Base-by-base conservation (phyloP, 164 flowering plant species). In the Chloranthus sessilifolius region DNA sequence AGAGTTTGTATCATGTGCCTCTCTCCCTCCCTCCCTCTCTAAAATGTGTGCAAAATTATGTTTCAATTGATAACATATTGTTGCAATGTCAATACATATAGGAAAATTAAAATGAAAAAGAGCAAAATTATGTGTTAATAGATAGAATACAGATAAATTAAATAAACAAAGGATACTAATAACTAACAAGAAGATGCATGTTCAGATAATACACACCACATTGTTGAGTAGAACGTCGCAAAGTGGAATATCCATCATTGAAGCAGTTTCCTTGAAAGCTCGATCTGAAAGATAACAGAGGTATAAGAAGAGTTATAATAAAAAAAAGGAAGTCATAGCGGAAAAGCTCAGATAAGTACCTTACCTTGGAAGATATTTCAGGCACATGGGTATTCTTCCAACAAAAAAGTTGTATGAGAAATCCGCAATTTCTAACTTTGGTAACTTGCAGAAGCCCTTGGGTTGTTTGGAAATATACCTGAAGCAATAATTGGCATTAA, bases 251-350 rank as follows among this genome's bases (percentile, higher is more conserved):
- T 66, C 42, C 76, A 44, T 73, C 76, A 22, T 78, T 59, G 35
- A 88, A 74, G 70, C 96, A 92, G 52, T 92, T 92, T 29, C 90
- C 90, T 63, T 75, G 82, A 66, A 88, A 92, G 71, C 82, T 88
- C 61, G 76, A 62, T 43, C 98, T 88, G 80, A 54, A 71, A 19
- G n/a, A 41, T 27, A 34, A 40, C 8, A 36, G 56, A 40, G 20
- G 14, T 3, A 11, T 14, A 38, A 38, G 22, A 41, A 31, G 30
- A 38, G 33, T 21, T 3, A 23, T n/a, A 25, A 22, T 22, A 9
- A 2, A 53, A 16, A 53, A n/a, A n/a, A n/a, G n/a, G n/a, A n/a
- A n/a, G n/a, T n/a, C n/a, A n/a, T n/a, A n/a, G n/a, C n/a, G n/a
- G n/a, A n/a, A 49, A 43, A 33, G 52, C 25, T 45, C 14, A 60